These are phyloP conservation scores for Diutina neorugosa DNA, from an alignment of 1,139 yeast species.

Conservation along the genomic window DNA sequence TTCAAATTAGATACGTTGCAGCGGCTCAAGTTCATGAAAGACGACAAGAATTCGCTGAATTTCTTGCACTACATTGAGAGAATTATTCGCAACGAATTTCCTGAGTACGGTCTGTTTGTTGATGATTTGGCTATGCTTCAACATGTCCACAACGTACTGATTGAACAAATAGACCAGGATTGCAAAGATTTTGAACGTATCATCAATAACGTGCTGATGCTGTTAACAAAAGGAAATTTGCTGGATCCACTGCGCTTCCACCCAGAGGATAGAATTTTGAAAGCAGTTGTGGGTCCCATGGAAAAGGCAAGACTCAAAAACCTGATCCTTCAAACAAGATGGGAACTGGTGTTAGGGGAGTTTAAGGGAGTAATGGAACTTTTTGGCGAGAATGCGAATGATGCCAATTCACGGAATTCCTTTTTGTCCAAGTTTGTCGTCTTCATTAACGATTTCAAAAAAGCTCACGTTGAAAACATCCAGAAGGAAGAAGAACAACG, in stretches of 20 bases:
- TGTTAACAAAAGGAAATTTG: conserved; percentile 60
- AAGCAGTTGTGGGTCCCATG: conserved; percentile 33
- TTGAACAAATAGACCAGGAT: conserved; percentile 67
- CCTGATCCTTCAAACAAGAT: conserved; percentile 41
- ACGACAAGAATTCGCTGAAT: conserved; percentile 63
- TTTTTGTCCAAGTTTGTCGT: conserved; percentile 26
- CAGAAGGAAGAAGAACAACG: conserved; percentile 36
- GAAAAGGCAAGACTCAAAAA: conserved; percentile 56
- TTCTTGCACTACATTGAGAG: conserved; percentile 82
- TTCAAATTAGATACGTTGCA: conserved; percentile 75
- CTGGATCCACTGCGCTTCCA: conserved; percentile 59
- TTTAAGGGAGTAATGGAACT: conserved; percentile 55
- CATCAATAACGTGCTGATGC: conserved; percentile 40
- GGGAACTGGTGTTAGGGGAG: conserved; percentile 40
- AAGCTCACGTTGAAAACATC: conserved; percentile 34
- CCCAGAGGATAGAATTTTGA: conserved; percentile 61
- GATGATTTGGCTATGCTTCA: conserved; percentile 61
- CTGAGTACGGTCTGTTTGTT: conserved; percentile 64
- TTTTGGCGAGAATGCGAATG: conserved; percentile 73
- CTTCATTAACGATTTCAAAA: conserved; percentile 30
- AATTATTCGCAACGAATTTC: conserved; percentile 63
- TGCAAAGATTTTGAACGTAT: conserved; percentile 49
- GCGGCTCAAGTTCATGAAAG: conserved; percentile 77
- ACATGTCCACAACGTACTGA: conserved; percentile 53
- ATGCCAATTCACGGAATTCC: conserved; percentile 28